Evolutionary conservation across 345 rosid genomes (phyloP), one percentile per base, ranked within the genome.

Genomic region (Camelina sativa): DNA sequence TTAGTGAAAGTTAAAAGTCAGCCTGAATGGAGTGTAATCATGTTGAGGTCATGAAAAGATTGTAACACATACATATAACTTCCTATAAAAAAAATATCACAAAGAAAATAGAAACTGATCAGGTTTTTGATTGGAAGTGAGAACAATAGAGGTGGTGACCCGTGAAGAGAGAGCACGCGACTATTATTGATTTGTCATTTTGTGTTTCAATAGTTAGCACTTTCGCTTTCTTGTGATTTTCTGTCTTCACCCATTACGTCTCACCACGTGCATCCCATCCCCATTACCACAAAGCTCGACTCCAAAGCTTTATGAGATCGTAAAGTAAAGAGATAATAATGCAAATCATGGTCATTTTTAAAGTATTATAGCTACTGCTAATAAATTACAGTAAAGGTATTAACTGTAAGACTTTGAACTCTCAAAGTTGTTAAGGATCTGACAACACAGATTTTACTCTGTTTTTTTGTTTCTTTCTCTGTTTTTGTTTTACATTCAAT

Each of bases 171-270:
- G 11, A 71, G 73, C 76, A 77, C 64, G 73, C 56, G 37, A 71
- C 61, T 38, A 58, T 57, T 11, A 50, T 47, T 35, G 56, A 34
- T 66, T 71, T 77, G 80, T 77, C 80, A 65, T 40, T 30, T 50
- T 57, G 76, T 77, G 76, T 65, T 65, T 65, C 22, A 65, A 65
- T 51, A 25, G 67, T 71, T 71, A 23, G 54, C 44, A 23, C 54
- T 65, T 77, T 77, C 47, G 55, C 76, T 71, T 71, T 77, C 80
- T 77, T 77, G 76, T 77, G 80, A 77, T 56, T 50, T 71, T 71
- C 47, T 71, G 72, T 58, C 72, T 48, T 8, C 0, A 64, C 80
- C 67, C 72, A 57, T 71, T 2, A 65, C 62, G n/a, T 15, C 32
- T 38, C 11, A 46, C 67, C 80, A 71, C 80, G 80, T 77, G 76